Base-by-base conservation (phyloP, 2,329 filamentous ascomycete species). In the Sodiomyces alkalinus region DNA sequence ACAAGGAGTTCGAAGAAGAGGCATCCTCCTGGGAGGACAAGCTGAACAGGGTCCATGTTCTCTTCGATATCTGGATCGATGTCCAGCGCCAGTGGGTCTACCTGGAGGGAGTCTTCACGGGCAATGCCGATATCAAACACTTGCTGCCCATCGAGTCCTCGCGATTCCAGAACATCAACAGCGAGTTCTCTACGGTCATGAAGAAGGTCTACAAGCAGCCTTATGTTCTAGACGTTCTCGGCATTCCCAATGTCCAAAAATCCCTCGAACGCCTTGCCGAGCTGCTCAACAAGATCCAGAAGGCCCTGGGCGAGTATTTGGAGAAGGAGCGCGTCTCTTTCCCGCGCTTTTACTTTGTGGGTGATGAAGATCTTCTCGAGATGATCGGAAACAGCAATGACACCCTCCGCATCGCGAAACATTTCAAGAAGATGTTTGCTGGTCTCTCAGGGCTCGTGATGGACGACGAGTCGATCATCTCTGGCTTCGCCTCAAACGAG, bases 41-140 rank as follows among this genome's bases (percentile, higher is more conserved):
- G 51, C 68, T 99, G 16, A 99, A 96, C 51, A 75, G 90, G 25
- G 85, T 98, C 3, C 90, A 98, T 48, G 83, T 98, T 11, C 68
- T 98, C 7, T 98, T 99, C 46, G 90, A 99, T 51, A 86, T 98
- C 11, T 99, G 92, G 92, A 98, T 98, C 43, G 92, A 98, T 55
- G 92, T 99, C n/a, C 90, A 99, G 53, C 79, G 92, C 36, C 90
- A 98, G 57, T 99, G 90, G 90, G 90, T 98, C 6, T 99, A 99
- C 51, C 71, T 99, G 5, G 92, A 99, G 56, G 90, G 90, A 40
- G 90, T 99, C 19, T 99, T 99, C 49, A 94, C 87, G 2, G 90
- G 90, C 33, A 99, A 98, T 47, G 87, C 83, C 21, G 90, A 99
- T 47, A 98, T 99, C 62, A 98, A 96, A 56, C 87, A 96, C 51